phyloP scores from a whole-genome alignment of 495 filamentous ascomycete genomes.

The Rhypophila decipiens region DNA sequence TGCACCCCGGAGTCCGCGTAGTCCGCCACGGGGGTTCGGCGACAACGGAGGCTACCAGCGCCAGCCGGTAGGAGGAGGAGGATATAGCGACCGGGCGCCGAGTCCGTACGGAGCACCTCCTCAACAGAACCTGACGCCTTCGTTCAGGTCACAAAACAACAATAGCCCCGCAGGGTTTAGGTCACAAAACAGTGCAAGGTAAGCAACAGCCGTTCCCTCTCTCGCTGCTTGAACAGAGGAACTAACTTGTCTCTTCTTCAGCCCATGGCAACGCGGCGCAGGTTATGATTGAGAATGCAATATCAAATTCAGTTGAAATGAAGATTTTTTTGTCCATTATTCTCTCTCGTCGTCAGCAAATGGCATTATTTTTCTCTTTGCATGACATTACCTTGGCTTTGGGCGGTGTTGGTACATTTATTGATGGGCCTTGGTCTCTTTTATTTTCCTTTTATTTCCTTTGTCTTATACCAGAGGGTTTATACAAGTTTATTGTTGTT shows the following conservation, averaged over 20 bases:
- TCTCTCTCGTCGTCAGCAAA: too few relatives aligned
- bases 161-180: slow-evolving; percentile 33
- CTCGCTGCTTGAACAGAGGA: slow-evolving; percentile 9
- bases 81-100: neutral
- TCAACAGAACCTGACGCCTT: slow-evolving; percentile 4
- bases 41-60: slow-evolving; percentile 4
- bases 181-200: slow-evolving; percentile 39
- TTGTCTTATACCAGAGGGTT: too few relatives aligned
- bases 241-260: slow-evolving; percentile 21
- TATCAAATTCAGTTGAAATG: neutral
- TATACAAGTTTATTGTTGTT: too few relatives aligned
- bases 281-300: slow-evolving; percentile 38
- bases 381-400: too few relatives aligned
- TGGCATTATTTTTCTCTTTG: too few relatives aligned
- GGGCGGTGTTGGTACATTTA: too few relatives aligned
- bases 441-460: too few relatives aligned
- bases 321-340: too few relatives aligned
- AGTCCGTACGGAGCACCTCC: slow-evolving; percentile 7
- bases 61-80: slow-evolving; percentile 2
- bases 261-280: slow-evolving; percentile 51
- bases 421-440: too few relatives aligned
- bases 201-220: slow-evolving; percentile 15
- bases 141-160: slow-evolving; percentile 25
- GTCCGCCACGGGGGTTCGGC: slow-evolving; percentile 14
- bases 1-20: slow-evolving; percentile 14